Conservation (phyloP, 306 rosid species). For the Malus sylvestris region DNA sequence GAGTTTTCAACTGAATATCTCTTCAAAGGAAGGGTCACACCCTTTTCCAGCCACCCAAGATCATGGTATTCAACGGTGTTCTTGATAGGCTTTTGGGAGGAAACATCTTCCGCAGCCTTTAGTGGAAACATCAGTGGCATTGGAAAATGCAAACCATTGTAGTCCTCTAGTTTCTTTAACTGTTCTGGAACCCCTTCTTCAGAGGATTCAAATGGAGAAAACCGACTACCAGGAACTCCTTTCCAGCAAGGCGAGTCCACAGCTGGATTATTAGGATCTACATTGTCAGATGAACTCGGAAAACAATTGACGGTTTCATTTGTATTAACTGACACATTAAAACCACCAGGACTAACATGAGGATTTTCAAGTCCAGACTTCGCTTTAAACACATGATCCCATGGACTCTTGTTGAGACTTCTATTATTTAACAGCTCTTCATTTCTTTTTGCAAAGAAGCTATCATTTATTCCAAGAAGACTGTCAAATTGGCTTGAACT, state of each 20-base stretch:
- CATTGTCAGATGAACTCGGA: slow-evolving; percentile 47
- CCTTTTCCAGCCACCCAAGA: slow-evolving; percentile 31
- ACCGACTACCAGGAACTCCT: slow-evolving; percentile 48
- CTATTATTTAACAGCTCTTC: slow-evolving; percentile 28
- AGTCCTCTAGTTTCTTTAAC: slow-evolving; percentile 26
- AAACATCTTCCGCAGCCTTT: slow-evolving; percentile 27
- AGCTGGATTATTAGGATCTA: slow-evolving; percentile 58
- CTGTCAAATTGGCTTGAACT: slow-evolving; percentile 29
- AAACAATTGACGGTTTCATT: slow-evolving; percentile 32
- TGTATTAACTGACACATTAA: slow-evolving; percentile 33
- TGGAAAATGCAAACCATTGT: slow-evolving; percentile 26
- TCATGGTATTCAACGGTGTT: slow-evolving; percentile 19
- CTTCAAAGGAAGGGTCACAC: slow-evolving; percentile 26
- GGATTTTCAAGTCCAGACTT: slow-evolving; percentile 33
- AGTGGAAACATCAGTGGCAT: slow-evolving; percentile 24
- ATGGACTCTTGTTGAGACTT: slow-evolving; percentile 21
- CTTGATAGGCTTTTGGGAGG: slow-evolving; percentile 29
- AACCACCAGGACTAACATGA: slow-evolving; percentile 29
- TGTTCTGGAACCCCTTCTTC: slow-evolving; percentile 21
- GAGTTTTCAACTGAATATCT: slow-evolving; percentile 27
- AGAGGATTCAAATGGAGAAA: slow-evolving; percentile 43
- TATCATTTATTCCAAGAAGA: slow-evolving; percentile 45
- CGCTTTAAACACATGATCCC: slow-evolving; percentile 27
- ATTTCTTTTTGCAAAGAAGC: slow-evolving; percentile 24
- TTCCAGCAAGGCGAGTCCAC: slow-evolving; percentile 99